phyloP scores from a whole-genome alignment of 169 alveolate species.

The Pseudocohnilembus persalinus region DNA sequence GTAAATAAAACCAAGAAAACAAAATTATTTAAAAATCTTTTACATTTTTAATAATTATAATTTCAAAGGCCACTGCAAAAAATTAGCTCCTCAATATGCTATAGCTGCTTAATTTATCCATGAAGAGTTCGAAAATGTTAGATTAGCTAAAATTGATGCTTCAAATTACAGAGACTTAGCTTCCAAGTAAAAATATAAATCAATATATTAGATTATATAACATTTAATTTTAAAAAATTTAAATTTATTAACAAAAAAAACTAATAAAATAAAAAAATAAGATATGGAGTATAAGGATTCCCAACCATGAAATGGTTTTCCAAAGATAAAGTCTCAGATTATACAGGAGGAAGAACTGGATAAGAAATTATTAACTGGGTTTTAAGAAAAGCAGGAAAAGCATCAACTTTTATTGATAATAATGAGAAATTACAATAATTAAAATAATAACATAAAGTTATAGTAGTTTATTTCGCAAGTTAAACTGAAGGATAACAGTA shows the following conservation, averaged over 20 bases:
- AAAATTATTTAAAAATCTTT: conserved; percentile 37
- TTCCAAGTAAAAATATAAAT: background rate
- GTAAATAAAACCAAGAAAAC: conserved; percentile 26
- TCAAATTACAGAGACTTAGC: conserved; percentile 73
- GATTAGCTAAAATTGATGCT: conserved; percentile 91
- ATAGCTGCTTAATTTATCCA: conserved; percentile 87
- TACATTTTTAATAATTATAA: too few relatives aligned
- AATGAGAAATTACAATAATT: background rate
- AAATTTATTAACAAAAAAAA: background rate
- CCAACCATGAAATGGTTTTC: conserved; percentile 70
- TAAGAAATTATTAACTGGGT: conserved; percentile 63
- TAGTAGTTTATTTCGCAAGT: too few relatives aligned
- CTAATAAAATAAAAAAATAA: background rate
- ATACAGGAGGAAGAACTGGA: conserved; percentile 66
- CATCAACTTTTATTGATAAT: background rate
- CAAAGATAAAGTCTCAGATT: conserved; percentile 53
- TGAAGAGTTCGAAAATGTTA: conserved; percentile 75
- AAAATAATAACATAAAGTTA: background rate
- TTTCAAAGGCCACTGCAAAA: conserved; percentile 82
- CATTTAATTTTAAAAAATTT: too few relatives aligned
- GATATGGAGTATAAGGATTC: conserved; percentile 32
- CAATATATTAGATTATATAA: too few relatives aligned
- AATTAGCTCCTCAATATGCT: conserved; percentile 92
- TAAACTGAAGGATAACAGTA: too few relatives aligned
- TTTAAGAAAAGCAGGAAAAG: conserved; percentile 38